Evolutionary conservation across 2,329 filamentous ascomycete genomes (phyloP).

Genomic region (Hymenoscyphus scutula): DNA sequence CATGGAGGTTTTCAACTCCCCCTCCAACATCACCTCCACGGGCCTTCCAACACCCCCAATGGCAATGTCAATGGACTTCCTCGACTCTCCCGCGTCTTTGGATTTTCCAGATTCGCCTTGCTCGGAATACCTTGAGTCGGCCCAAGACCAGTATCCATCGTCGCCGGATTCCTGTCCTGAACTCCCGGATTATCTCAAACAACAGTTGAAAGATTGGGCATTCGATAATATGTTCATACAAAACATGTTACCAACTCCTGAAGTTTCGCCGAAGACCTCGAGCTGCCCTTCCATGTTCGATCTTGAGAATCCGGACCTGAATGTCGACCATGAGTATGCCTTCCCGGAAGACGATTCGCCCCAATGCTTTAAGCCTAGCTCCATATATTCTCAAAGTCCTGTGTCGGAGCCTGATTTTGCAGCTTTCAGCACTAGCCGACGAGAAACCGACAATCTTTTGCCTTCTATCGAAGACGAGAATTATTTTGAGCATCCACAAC

Average conservation of each 20-base stretch:
- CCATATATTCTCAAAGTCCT: conserved; percentile 13
- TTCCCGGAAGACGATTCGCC: background rate
- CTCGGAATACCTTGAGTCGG: conserved; percentile 2
- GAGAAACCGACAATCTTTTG: conserved; percentile 10
- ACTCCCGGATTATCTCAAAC: conserved; percentile 12
- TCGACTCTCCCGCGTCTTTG: conserved; percentile 9
- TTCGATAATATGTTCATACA: conserved; percentile 15
- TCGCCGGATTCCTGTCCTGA: conserved; percentile 13
- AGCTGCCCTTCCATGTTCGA: conserved; percentile 11
- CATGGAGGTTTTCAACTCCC: conserved; percentile 1
- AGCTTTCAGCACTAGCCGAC: background rate
- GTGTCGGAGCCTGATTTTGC: conserved; percentile 8
- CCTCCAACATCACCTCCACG: background rate
- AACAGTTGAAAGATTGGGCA: conserved; percentile 15
- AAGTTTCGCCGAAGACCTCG: conserved; percentile 8
- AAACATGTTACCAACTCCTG: conserved; percentile 8
- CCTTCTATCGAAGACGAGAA: conserved; percentile 11
- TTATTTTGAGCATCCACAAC: conserved; percentile 11
- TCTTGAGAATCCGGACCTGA: conserved; percentile 6
- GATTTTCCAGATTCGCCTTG: conserved; percentile 5
- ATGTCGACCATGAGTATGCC: conserved; percentile 5
- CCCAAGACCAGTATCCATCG: conserved; percentile 8
- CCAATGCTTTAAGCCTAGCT: conserved; percentile 13
- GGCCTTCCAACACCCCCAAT: conserved; percentile 13
- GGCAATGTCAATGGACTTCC: conserved; percentile 12